Evolutionary conservation across 768 basidiomycete genomes (phyloP).

Genomic region (Mrakia hoshinonis): DNA sequence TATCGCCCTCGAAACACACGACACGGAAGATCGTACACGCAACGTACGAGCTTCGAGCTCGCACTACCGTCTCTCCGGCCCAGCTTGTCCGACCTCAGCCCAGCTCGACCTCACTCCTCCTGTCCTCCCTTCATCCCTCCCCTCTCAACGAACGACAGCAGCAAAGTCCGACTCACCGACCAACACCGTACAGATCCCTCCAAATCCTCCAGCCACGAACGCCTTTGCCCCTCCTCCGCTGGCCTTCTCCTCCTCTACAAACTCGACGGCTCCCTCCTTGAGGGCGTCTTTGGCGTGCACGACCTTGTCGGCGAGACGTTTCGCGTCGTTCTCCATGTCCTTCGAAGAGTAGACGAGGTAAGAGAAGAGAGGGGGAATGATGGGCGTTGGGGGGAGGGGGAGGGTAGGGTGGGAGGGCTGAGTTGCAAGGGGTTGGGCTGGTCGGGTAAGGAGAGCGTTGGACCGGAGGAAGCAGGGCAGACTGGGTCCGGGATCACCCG

Average conservation of each 20-base stretch:
- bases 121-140: background rate
- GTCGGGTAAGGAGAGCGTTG: background rate
- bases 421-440: background rate
- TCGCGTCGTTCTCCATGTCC: conserved; percentile 19
- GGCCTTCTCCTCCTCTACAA: conserved; percentile 22
- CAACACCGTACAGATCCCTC: conserved; percentile 75
- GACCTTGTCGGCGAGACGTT: background rate
- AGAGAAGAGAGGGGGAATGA: conserved; percentile 22
- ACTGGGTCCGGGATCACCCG: too few species aligned
- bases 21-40: background rate
- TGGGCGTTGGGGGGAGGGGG: background rate
- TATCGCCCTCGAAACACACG: too few species aligned
- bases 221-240: conserved; percentile 50
- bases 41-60: background rate
- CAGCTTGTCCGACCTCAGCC: background rate
- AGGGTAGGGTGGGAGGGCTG: background rate
- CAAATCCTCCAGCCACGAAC: conserved; percentile 88
- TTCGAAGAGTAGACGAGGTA: conserved; percentile 18
- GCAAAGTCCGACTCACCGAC: conserved; percentile 57
- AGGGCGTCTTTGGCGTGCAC: conserved; percentile 14
- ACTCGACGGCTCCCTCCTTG: conserved; percentile 22
- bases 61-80: background rate
- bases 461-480: background rate
- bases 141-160: background rate
- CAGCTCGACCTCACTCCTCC: background rate